Percentiles rank a stretch among this genome's conserved stretches.
Evolutionary conservation across 73 alveolate genomes (phyloP).

Genomic region (Effrenium voratum): DNA sequence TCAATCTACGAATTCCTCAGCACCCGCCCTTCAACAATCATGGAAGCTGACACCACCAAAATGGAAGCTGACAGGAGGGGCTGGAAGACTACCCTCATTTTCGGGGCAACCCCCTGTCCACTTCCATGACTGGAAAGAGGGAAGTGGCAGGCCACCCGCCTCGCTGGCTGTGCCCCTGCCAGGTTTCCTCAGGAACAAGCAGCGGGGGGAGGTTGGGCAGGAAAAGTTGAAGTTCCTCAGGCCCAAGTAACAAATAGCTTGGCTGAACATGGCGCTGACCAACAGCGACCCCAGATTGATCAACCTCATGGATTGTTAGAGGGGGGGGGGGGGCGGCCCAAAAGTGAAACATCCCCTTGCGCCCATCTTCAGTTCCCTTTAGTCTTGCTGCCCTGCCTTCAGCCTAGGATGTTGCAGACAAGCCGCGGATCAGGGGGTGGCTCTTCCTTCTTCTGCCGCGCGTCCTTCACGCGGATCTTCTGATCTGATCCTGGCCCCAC

Average conservation of each 20-base stretch:
- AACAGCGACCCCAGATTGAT: not conserved
- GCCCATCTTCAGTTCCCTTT: not conserved
- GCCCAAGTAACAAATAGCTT: not conserved
- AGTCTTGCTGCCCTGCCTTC: not conserved
- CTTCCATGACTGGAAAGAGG: too few relatives aligned
- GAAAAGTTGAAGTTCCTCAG: too few relatives aligned
- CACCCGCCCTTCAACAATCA: not conserved
- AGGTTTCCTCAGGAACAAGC: too few relatives aligned
- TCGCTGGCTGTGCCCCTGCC: too few relatives aligned
- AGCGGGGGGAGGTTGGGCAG: too few relatives aligned
- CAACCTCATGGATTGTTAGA: not conserved
- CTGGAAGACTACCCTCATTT: not conserved
- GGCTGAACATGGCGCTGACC: not conserved
- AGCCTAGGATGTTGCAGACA: not conserved
- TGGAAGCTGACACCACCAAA: not conserved
- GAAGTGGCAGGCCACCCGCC: too few relatives aligned
- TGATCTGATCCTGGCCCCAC: not conserved
- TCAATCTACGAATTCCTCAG: not conserved
- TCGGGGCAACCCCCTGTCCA: not conserved
- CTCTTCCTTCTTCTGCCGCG: slow-evolving; percentile 3
- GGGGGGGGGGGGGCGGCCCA: too few relatives aligned
- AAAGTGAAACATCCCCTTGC: not conserved
- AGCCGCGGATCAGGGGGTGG: not conserved
- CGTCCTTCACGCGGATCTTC: slow-evolving; percentile 42
- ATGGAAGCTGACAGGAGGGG: not conserved